Base-by-base conservation (phyloP, 1,139 yeast species). In the Arxiozyma slooffiae region DNA sequence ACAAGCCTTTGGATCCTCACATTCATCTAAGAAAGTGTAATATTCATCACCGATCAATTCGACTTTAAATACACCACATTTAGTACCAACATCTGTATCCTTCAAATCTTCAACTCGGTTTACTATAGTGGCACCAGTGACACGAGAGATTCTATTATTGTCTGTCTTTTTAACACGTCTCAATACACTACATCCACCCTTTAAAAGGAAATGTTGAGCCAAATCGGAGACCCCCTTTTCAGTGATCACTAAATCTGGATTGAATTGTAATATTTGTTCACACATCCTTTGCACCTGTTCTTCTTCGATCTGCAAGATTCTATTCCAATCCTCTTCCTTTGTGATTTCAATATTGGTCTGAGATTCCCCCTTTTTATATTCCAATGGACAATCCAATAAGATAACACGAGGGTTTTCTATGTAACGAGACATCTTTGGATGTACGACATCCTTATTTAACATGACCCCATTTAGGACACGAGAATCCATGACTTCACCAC, bases 221-320 rank as follows among this genome's bases (percentile, higher is more conserved):
- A 94, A 77, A 69, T 94, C 99, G 49, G 96, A 85, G 24, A 94
- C 97, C 58, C 99, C 99, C 77, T 94, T 94, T 70, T 94, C 99
- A 49, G 98, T 94, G 59, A 94, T 84, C 43, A 94, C 97, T 63
- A 94, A 77, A 67, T 87, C 96, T 20, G 98, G 98, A 67, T 88
- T 87, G 67, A 87, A 80, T 53, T 85, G 80, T 59, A 90, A 76
- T 57, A 94, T 79, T 60, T 82, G 85, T 53, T 88, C 96, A 71
- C 97, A 90, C 75, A 92, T 74, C 52, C 78, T 65, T 66, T 85
- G 85, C 56, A 94, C 92, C 72, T 94, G 99, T 69, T 94, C 98
- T 73, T 94, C 99, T 72, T 94, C 99, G 64, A 94, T 92, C 72
- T 92, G 92, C 63, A 94, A 75, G 56, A 90, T 82, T 71, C 97